Evolutionary conservation across 2,329 filamentous ascomycete genomes (phyloP).

Genomic region (Microthyrium microscopicum): DNA sequence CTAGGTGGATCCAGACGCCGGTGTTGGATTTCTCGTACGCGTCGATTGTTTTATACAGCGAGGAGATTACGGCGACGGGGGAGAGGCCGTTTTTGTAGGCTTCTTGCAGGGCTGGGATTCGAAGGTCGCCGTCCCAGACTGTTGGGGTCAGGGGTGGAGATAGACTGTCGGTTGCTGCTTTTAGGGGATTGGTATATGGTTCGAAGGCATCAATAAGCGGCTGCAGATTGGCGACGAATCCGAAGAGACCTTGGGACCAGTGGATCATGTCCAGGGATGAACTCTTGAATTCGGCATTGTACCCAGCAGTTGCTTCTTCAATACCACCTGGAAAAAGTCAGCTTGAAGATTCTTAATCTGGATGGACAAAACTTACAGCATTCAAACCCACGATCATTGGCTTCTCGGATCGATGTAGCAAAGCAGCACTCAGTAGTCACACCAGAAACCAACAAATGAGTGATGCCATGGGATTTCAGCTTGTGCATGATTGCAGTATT

Average conservation of each 20-base stretch:
- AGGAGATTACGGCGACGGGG: slow-evolving; percentile 27
- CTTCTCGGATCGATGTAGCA: slow-evolving; percentile 38
- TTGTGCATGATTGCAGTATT: slow-evolving; percentile 36
- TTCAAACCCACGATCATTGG: slow-evolving; percentile 44
- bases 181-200: slow-evolving; percentile 7
- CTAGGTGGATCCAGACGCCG: slow-evolving; percentile 35
- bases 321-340: slow-evolving; percentile 18
- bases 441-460: slow-evolving; percentile 39
- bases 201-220: slow-evolving; percentile 19
- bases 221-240: slow-evolving; percentile 29
- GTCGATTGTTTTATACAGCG: slow-evolving; percentile 30
- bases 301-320: slow-evolving; percentile 29
- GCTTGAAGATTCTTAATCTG: neutral
- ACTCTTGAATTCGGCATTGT: slow-evolving; percentile 28
- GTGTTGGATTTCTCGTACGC: slow-evolving; percentile 30
- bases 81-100: slow-evolving; percentile 29
- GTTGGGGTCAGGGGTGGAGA: slow-evolving; percentile 22
- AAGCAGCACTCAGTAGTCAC: slow-evolving; percentile 45
- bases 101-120: slow-evolving; percentile 25
- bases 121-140: slow-evolving; percentile 25
- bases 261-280: slow-evolving; percentile 34
- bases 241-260: slow-evolving; percentile 35
- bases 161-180: slow-evolving; percentile 10
- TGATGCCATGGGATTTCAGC: slow-evolving; percentile 37
- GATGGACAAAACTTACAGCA: slow-evolving; percentile 31